Evolutionary conservation across 169 alveolate genomes (phyloP), one percentile per base, ranked within the genome.

Genomic region (Ichthyophthirius multifiliis): DNA sequence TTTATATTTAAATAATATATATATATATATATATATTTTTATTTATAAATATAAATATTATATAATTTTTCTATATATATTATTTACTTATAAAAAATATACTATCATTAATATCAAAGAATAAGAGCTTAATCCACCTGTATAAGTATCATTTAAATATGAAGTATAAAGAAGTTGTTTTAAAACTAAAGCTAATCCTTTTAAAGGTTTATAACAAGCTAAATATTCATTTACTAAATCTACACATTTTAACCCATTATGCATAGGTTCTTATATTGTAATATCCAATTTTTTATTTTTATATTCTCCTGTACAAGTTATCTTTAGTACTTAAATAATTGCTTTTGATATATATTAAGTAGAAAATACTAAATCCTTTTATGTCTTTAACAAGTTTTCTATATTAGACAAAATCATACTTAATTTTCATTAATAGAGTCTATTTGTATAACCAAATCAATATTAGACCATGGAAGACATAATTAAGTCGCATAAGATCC

Each of bases 381-480:
- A 83, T 81, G 37, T 73, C 83, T 67, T 74, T 67, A 55, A 27
- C 12, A 55, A 5, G 9, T 27, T 15, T 10, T 55, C 31, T 10
- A 20, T 10, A n/a, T n/a, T 1, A 20, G 30, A 20, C 5, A 16
- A 4, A n/a, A 48, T 7, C 1, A 13, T n/a, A n/a, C n/a, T n/a
- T n/a, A n/a, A n/a, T 55, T 55, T 55, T 27, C 71, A 3, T 1
- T 0, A 23, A n/a, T n/a, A 55, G 71, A 7, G 31, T 34, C 5
- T 3, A 10, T 7, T 55, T n/a, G n/a, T n/a, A n/a, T n/a, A 43
- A 90, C 97, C 0, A 93, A 75, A 79, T 93, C 97, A 35, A 93
- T 87, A 74, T 93, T 95, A 65, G 93, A 85, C 92, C 94, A 91
- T 16, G 93, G 94, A 1, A 93, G 82, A 71, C 95, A 93, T 35